Percentiles rank a stretch among this genome's conserved stretches.
These are phyloP conservation scores for Candida ipomoeae DNA, from an alignment of 805 yeast species.

Conservation along the genomic window DNA sequence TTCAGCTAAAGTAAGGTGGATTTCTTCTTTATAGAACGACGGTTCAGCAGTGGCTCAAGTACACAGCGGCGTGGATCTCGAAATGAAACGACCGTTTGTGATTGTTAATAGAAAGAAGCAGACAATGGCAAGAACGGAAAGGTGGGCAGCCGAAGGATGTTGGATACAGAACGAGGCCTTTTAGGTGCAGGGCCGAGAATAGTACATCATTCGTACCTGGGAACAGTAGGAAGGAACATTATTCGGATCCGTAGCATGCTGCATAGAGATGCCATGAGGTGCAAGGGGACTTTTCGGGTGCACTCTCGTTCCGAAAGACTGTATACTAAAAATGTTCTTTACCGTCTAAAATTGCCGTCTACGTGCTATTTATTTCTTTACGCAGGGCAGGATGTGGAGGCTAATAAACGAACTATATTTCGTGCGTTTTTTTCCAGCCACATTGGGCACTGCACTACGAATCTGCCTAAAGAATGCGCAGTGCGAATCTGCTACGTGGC, in stretches of 20 bases:
- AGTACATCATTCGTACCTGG: slow-evolving; percentile 5
- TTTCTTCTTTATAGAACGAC: neutral
- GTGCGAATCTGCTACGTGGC: neutral
- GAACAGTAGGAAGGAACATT: slow-evolving; percentile 1
- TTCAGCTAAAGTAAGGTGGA: neutral
- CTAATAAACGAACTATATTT: neutral
- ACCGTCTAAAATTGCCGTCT: slow-evolving; percentile 2
- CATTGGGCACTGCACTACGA: neutral
- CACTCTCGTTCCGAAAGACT: neutral
- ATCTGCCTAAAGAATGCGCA: neutral
- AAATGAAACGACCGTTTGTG: neutral
- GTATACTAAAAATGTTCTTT: slow-evolving; percentile 1
- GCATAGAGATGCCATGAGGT: neutral
- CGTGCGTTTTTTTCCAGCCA: neutral
- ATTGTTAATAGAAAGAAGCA: neutral
- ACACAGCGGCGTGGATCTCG: neutral
- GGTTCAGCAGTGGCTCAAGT: neutral
- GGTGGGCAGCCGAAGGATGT: neutral
- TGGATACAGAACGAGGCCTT: slow-evolving; percentile 3
- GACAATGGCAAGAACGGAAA: neutral
- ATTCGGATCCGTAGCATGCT: neutral
- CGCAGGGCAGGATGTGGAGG: neutral
- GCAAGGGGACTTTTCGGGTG: neutral
- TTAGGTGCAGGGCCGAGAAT: slow-evolving; percentile 3
- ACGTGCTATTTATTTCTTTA: neutral